A percentile compares a stretch with the other conserved stretches of the same genome.
phyloP scores from a whole-genome alignment of 441 rosid species.

The Croton setiger region DNA sequence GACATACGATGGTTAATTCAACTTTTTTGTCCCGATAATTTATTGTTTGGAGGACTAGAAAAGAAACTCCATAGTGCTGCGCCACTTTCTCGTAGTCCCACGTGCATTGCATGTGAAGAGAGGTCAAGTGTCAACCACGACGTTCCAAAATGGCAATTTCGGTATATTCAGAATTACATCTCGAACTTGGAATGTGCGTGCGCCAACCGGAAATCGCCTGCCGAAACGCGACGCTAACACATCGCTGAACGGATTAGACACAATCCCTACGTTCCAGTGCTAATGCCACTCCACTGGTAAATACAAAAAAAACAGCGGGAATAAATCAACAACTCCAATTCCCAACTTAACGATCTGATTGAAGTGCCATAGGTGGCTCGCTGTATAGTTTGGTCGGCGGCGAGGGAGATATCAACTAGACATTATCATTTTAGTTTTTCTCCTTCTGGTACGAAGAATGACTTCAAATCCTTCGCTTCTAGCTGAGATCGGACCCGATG shows the following conservation, averaged over 20 bases:
- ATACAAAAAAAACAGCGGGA: neutral
- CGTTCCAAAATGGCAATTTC: neutral
- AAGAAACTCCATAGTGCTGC: neutral
- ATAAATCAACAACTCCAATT: neutral
- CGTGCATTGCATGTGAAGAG: conserved; percentile 24
- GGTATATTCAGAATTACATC: neutral
- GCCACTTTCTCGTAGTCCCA: neutral
- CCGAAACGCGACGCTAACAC: neutral
- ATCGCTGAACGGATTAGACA: neutral
- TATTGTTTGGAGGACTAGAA: no score
- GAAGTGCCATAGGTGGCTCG: neutral
- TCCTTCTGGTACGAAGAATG: neutral
- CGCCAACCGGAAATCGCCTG: neutral
- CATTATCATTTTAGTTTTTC: neutral
- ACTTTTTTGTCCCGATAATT: no score
- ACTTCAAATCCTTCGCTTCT: conserved; percentile 56
- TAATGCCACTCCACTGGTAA: neutral
- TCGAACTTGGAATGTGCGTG: neutral
- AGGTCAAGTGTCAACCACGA: neutral
- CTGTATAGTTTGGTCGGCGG: neutral
- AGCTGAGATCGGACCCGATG: conserved; percentile 89
- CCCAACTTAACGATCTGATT: neutral
- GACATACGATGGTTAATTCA: no score
- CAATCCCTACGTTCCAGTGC: no score
- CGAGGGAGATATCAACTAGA: neutral